A percentile compares a stretch with the other conserved stretches of the same genome.
phyloP scores from a whole-genome alignment of 2,329 filamentous ascomycete genomes.

The Chrysosporium keratinophilum region DNA sequence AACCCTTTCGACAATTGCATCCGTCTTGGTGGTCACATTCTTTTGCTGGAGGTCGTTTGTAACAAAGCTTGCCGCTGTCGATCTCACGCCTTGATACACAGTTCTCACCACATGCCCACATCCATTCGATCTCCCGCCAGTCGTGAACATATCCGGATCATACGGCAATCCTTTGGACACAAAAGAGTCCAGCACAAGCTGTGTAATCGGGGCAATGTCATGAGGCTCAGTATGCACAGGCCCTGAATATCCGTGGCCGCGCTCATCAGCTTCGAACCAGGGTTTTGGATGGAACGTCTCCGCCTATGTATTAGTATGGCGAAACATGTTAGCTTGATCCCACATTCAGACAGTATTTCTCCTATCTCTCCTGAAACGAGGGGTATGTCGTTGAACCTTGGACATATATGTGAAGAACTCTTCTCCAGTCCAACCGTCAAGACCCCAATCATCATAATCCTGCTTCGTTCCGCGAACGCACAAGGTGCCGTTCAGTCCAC shows the following conservation, averaged over 20 bases:
- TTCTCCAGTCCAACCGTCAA: constrained; percentile 46
- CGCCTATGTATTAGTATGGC: constrained; percentile 36
- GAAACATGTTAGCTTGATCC: not conserved
- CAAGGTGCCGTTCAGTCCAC: constrained; percentile 38
- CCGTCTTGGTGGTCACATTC: constrained; percentile 42
- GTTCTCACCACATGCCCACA: constrained; percentile 48
- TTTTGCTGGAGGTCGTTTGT: constrained; percentile 33
- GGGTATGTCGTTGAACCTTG: constrained; percentile 32
- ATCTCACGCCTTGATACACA: constrained; percentile 43
- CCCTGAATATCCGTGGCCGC: constrained; percentile 43
- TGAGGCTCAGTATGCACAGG: constrained; percentile 49
- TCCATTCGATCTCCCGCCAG: constrained; percentile 43
- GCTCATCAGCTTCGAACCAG: constrained; percentile 45
- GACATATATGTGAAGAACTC: constrained; percentile 49
- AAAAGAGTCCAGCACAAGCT: constrained; percentile 46
- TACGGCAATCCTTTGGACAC: constrained; percentile 45
- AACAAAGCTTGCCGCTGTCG: constrained; percentile 46
- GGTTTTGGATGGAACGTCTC: constrained; percentile 50
- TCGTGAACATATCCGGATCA: constrained; percentile 51
- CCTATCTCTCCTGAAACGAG: not conserved
- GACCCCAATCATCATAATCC: constrained; percentile 40
- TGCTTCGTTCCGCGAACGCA: constrained; percentile 34
- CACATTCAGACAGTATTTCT: not conserved
- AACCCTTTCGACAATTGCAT: constrained; percentile 45
- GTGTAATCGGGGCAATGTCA: constrained; percentile 49